A percentile compares a stretch with the other conserved stretches of the same genome.
These are phyloP conservation scores for Malus fusca DNA, from an alignment of 306 rosid species.

Conservation along the genomic window DNA sequence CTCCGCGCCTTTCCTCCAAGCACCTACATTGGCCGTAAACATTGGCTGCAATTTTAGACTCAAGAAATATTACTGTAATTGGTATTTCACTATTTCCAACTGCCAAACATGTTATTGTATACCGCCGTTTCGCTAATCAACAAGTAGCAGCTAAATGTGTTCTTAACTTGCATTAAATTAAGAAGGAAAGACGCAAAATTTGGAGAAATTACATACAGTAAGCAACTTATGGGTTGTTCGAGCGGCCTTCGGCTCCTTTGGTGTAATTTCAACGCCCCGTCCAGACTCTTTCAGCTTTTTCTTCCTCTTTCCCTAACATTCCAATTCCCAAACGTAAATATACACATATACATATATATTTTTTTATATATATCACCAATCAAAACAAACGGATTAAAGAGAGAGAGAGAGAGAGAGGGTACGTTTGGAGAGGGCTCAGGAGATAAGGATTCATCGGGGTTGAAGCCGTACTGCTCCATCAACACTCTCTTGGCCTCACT, in stretches of 20 bases:
- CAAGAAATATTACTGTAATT: background rate
- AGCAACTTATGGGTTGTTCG: constrained; percentile 82
- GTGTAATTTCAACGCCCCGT: constrained; percentile 35
- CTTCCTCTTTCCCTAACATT: constrained; percentile 47
- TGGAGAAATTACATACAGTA: constrained; percentile 42
- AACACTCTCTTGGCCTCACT: constrained; percentile 49
- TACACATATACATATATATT: no score
- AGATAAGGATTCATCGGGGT: constrained; percentile 66
- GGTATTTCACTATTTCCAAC: background rate
- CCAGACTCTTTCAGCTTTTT: constrained; percentile 34
- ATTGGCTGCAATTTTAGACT: background rate
- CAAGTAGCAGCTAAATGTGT: background rate
- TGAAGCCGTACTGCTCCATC: constrained; percentile 72
- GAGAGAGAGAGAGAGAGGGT: constrained; percentile 8
- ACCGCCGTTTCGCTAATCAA: background rate
- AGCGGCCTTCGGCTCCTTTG: constrained; percentile 41
- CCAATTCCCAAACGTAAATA: background rate
- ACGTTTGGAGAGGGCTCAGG: constrained; percentile 57
- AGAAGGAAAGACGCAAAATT: background rate
- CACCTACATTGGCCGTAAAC: constrained; percentile 36
- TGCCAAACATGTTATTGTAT: background rate
- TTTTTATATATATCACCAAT: background rate
- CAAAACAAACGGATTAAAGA: background rate
- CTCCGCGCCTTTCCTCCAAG: constrained; percentile 91
- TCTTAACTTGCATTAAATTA: background rate